Percentiles rank a stretch among this genome's conserved stretches.
These are phyloP conservation scores for Teratosphaeriaceae sp. DNA, from an alignment of 2,329 filamentous ascomycete genomes.

Conservation along the genomic window DNA sequence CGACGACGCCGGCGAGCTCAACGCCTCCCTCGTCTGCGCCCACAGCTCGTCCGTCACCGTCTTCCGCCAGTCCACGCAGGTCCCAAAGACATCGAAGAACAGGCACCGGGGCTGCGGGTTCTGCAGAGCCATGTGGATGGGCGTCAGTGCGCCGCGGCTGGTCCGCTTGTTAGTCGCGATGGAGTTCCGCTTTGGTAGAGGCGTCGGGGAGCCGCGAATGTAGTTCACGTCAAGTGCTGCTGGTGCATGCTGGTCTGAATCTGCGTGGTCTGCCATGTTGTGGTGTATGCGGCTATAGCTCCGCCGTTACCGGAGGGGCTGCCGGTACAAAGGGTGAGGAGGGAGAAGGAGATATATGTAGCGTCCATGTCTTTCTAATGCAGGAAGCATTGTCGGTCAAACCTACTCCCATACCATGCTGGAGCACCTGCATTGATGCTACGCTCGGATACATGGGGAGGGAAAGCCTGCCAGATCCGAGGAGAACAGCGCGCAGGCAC, in stretches of 20 bases:
- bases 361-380: not conserved
- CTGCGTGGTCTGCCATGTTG: constrained; percentile 1
- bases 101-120: constrained; percentile 42
- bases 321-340: not conserved
- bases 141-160: not conserved
- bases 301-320: constrained; percentile 5
- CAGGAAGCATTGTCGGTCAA: too few species aligned
- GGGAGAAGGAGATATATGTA: not conserved
- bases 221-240: not conserved
- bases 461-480: too few species aligned
- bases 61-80: constrained; percentile 70
- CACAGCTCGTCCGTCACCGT: constrained; percentile 57
- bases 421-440: too few species aligned
- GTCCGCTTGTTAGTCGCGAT: not conserved
- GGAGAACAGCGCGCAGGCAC: too few species aligned
- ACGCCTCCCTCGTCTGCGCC: constrained; percentile 40
- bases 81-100: constrained; percentile 73
- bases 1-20: constrained; percentile 41
- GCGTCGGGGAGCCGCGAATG: constrained; percentile 1
- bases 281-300: not conserved
- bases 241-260: not conserved
- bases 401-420: too few species aligned
- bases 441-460: too few species aligned
- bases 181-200: constrained; percentile 4
- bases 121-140: constrained; percentile 6